Base-by-base conservation (phyloP, 2,329 filamentous ascomycete species). In the Magnaporthiopsis rhizophila region DNA sequence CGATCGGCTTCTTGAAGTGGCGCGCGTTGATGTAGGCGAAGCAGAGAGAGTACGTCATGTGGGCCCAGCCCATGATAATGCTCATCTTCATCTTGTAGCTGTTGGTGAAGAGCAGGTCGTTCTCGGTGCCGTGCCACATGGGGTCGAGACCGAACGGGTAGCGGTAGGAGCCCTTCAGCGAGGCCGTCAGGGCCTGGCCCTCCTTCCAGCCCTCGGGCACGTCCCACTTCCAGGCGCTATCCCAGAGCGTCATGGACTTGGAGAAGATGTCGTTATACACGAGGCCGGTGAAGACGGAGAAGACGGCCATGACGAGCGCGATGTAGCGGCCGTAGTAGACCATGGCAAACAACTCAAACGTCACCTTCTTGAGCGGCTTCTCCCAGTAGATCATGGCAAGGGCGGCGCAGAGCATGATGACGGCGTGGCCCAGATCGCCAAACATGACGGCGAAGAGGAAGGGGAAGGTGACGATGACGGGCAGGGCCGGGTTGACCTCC, bases 61-160 rank as follows among this genome's bases (percentile, higher is more conserved):
- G 93, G 65, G 86, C 86, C 95, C 96, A 99, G 76, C 96, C 95
- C 69, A 99, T 85, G 69, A 99, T 86, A 74, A 99, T 97, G 81
- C 91, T 96, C 79, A 99, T 90, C 83, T 99, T 99, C 95, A 99
- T 99, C 88, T 99, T 99, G 85, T 95, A 96, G 78, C 91, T 96
- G 89, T 99, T 99, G 75, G 87, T 90, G 80, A 99, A 99, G 62
- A 99, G 85, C 26, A 99, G 83, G 66, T 96, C 90, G 72, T 99
- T 99, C 72, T 98, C 94, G 15, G 92, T 90, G 66, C 90, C 92
- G 75, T 99, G 96, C 95, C 95, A 99, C 73, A 89, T 90, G 88
- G 89, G 97, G 74, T 99, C 95, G 66, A 99, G 79, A 69, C 95
- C 95, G 73, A 99, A 97, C 21, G 96, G 94, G 75, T 97, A 99